These are phyloP conservation scores for Lipomyces sp. DNA, from an alignment of 805 yeast species.

Conservation along the genomic window DNA sequence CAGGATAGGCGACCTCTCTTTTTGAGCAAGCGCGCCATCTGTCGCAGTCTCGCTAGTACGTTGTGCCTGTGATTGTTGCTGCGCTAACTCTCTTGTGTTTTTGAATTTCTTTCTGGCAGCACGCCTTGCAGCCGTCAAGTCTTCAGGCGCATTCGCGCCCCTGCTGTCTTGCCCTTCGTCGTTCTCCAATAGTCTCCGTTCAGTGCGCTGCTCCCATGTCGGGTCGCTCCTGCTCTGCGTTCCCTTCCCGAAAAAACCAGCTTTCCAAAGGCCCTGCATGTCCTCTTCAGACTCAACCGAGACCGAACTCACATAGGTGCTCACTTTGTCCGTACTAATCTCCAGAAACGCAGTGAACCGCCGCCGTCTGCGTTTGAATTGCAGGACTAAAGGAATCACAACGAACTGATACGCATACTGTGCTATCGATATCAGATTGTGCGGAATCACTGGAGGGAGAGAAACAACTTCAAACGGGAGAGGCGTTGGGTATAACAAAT, in stretches of 20 bases:
- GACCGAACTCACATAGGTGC: slow-evolving; percentile 37
- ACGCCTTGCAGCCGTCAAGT: slow-evolving; percentile 69
- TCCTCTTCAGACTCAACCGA: slow-evolving; percentile 38
- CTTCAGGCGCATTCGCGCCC: slow-evolving; percentile 57
- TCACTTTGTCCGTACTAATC: slow-evolving; percentile 12
- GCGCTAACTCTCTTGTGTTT: slow-evolving; percentile 58
- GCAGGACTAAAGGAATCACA: slow-evolving; percentile 1
- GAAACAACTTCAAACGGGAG: slow-evolving; percentile 52
- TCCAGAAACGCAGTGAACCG: slow-evolving; percentile 28
- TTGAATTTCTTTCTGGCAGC: slow-evolving; percentile 71
- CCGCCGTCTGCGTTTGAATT: slow-evolving; percentile 9
- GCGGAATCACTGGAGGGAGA: slow-evolving; percentile 47
- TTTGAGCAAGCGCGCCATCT: not conserved
- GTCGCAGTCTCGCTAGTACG: not conserved
- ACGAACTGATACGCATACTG: slow-evolving; percentile 40
- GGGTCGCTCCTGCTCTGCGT: slow-evolving; percentile 87
- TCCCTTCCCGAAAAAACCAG: slow-evolving; percentile 95
- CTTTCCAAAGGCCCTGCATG: slow-evolving; percentile 65
- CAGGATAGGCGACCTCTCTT: not conserved
- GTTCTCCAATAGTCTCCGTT: slow-evolving; percentile 49
- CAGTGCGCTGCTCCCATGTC: slow-evolving; percentile 73
- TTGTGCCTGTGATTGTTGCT: slow-evolving; percentile 35
- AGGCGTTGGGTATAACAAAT: slow-evolving; percentile 46
- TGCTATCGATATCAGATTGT: slow-evolving; percentile 67
- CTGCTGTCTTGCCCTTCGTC: slow-evolving; percentile 34